phyloP scores from a whole-genome alignment of 306 rosid genomes.

The Ceratonia siliqua region DNA sequence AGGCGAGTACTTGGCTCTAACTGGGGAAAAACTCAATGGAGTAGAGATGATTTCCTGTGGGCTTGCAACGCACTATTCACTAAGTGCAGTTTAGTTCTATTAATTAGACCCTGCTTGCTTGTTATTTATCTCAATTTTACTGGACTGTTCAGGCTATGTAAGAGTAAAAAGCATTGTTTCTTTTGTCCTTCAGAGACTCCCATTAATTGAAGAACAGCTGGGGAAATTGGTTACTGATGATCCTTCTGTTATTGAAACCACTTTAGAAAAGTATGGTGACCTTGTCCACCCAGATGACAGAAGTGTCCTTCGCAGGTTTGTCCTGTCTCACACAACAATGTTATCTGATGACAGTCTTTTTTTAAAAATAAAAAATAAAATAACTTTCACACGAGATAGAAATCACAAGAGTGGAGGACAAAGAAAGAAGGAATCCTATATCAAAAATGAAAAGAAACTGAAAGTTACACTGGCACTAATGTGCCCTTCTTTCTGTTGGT shows the following conservation, averaged over 20 bases:
- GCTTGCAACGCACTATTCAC: constrained; percentile 86
- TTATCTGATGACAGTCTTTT: not conserved
- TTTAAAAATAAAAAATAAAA: not conserved
- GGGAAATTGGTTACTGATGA: constrained; percentile 81
- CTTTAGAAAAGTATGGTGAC: constrained; percentile 77
- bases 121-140: constrained; percentile 1
- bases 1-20: constrained; percentile 94
- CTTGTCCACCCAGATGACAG: constrained; percentile 51
- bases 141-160: constrained; percentile 7
- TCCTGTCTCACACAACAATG: constrained; percentile 9
- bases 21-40: constrained; percentile 82
- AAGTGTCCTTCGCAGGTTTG: constrained; percentile 72
- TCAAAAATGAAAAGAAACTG: not conserved
- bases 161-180: constrained; percentile 24
- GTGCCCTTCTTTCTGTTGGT: constrained; percentile 7
- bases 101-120: constrained; percentile 25
- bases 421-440: not conserved
- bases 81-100: constrained; percentile 65
- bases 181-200: constrained; percentile 61
- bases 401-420: not conserved
- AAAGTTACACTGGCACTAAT: not conserved
- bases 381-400: constrained; percentile 10
- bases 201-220: constrained; percentile 78
- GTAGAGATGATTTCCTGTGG: constrained; percentile 85
- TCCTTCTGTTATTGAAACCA: constrained; percentile 78